phyloP scores from a whole-genome alignment of 2,329 filamentous ascomycete species.

The Diplodia scrobiculata region DNA sequence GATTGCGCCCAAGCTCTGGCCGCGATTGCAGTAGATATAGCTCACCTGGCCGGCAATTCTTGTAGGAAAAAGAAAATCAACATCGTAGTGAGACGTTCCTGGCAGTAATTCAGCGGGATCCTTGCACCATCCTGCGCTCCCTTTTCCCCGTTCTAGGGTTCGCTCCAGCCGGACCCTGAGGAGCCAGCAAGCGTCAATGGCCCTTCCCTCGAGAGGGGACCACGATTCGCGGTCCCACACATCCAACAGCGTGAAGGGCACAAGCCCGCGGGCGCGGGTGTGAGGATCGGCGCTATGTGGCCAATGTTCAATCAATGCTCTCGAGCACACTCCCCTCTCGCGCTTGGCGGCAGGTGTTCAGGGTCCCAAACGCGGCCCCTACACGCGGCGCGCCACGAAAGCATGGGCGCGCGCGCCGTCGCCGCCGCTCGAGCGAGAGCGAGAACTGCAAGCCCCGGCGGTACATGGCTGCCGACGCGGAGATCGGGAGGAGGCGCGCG shows the following conservation, averaged over 20 bases:
- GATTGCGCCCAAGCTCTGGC: slow-evolving; percentile 1
- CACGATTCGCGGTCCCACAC: not conserved
- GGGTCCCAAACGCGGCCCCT: slow-evolving; percentile 20
- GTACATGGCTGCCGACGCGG: slow-evolving; percentile 19
- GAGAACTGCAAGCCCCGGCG: slow-evolving; percentile 7
- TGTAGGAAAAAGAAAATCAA: not conserved
- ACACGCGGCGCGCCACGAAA: slow-evolving; percentile 5
- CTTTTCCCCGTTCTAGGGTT: not conserved
- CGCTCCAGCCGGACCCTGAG: not conserved
- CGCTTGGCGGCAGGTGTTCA: not conserved
- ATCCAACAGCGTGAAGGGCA: not conserved
- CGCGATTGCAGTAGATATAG: not conserved
- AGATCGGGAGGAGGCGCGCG: slow-evolving; percentile 11
- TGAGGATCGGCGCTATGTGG: slow-evolving; percentile 17
- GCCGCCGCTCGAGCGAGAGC: not conserved
- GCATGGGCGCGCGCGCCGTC: not conserved
- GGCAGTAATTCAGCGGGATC: not conserved
- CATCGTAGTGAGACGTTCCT: not conserved
- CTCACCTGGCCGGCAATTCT: slow-evolving; percentile 3
- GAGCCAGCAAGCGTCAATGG: not conserved
- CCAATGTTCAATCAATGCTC: not conserved
- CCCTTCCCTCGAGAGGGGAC: not conserved
- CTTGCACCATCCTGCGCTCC: not conserved
- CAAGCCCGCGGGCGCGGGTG: not conserved
- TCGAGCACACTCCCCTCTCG: not conserved